phyloP scores from a whole-genome alignment of 345 rosid genomes.

The Eucalyptus urophylla region DNA sequence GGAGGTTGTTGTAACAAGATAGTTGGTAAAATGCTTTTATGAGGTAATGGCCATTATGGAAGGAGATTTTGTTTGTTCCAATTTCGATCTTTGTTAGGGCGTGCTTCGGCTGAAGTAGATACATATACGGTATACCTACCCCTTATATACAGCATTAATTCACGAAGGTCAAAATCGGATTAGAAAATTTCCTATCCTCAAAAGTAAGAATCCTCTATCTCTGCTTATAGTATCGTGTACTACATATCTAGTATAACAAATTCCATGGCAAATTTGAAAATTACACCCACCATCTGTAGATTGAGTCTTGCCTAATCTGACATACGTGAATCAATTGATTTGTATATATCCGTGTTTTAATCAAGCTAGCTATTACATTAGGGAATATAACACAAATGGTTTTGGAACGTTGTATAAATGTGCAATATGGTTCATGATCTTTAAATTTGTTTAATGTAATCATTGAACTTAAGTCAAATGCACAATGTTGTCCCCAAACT shows the following conservation, averaged over 20 bases:
- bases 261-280: not conserved
- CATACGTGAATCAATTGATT: not conserved
- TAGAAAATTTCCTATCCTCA: not conserved
- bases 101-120: not conserved
- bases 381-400: not conserved
- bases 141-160: not conserved
- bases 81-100: not conserved
- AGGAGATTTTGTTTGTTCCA: not conserved
- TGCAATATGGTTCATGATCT: fast-evolving
- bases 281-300: not conserved
- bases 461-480: too few species aligned
- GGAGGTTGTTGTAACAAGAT: not conserved
- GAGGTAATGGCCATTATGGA: not conserved
- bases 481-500: too few species aligned
- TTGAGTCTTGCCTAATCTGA: not conserved
- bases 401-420: not conserved
- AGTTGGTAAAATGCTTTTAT: not conserved
- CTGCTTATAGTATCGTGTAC: not conserved
- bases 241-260: not conserved
- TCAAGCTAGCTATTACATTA: not conserved
- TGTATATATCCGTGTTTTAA: not conserved
- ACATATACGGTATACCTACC: not conserved
- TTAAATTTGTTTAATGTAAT: too few species aligned
- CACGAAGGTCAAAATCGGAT: not conserved
- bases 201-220: not conserved